Conservation (phyloP, 75 land plant species). For the Pinus tabuliformis region DNA sequence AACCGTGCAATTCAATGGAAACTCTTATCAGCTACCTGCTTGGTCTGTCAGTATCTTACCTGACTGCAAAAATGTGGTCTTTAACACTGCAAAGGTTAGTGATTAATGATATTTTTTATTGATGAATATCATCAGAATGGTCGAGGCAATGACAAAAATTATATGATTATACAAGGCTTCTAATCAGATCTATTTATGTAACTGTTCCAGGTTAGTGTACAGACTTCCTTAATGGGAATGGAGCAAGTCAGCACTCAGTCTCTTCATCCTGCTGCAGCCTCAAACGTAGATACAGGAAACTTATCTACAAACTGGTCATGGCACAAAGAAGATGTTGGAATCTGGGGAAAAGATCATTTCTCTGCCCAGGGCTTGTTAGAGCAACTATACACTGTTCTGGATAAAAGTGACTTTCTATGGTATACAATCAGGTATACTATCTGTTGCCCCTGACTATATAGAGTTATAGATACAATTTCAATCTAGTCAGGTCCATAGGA, state of each 20-base stretch:
- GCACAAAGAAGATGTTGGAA: slow-evolving; percentile 25
- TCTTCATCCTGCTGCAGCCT: background rate
- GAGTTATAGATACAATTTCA: background rate
- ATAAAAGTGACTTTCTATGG: slow-evolving; percentile 87
- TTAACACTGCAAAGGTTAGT: slow-evolving; percentile 49
- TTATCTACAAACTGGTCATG: slow-evolving; percentile 15
- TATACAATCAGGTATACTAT: slow-evolving; percentile 70
- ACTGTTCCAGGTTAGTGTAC: slow-evolving; percentile 21
- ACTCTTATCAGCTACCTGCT: slow-evolving; percentile 31
- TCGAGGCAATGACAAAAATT: too few relatives aligned
- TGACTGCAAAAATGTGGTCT: slow-evolving; percentile 39
- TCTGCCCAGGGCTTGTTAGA: slow-evolving; percentile 44
- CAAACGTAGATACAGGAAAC: background rate
- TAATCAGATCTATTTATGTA: background rate
- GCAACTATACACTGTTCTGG: slow-evolving; percentile 56
- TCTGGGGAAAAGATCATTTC: slow-evolving; percentile 10
- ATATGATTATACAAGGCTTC: background rate
- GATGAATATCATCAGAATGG: background rate
- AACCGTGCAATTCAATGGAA: slow-evolving; percentile 28
- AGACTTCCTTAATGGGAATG: slow-evolving; percentile 18
- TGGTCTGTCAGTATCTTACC: slow-evolving; percentile 57
- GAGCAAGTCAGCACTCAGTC: background rate
- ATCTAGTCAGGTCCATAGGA: background rate
- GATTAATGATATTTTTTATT: slow-evolving; percentile 9
- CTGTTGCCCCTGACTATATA: background rate